Percentiles rank a stretch among this genome's conserved stretches.
Conservation (phyloP, 495 filamentous ascomycete species). For the Lindgomyces ingoldianus region DNA sequence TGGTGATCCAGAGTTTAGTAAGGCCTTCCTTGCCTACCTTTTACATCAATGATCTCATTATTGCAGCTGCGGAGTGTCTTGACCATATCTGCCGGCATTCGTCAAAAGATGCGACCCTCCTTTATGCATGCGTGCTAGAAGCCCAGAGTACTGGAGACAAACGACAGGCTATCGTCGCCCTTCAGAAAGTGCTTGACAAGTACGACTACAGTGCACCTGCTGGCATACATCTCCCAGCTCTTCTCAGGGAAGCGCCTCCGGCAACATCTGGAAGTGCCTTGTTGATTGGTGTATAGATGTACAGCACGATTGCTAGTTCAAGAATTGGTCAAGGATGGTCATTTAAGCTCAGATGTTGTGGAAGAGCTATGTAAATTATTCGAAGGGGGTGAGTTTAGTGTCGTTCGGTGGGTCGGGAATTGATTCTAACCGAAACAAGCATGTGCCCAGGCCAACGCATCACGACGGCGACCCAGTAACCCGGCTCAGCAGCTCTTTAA, state of each 20-base stretch:
- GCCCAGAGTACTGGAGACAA: slow-evolving; percentile 67
- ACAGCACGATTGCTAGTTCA: slow-evolving; percentile 61
- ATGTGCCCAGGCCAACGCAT: slow-evolving; percentile 48
- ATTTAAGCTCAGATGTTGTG: background rate
- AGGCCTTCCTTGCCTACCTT: slow-evolving; percentile 4
- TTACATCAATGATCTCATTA: slow-evolving; percentile 13
- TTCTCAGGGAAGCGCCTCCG: slow-evolving; percentile 55
- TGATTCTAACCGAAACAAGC: slow-evolving; percentile 39
- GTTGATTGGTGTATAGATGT: slow-evolving; percentile 41
- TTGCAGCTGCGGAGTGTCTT: slow-evolving; percentile 57
- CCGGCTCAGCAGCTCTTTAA: slow-evolving; percentile 53
- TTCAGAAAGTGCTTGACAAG: slow-evolving; percentile 61
- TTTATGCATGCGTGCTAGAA: slow-evolving; percentile 77
- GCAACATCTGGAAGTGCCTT: background rate
- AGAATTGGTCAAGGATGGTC: slow-evolving; percentile 47
- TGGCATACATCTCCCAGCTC: slow-evolving; percentile 64
- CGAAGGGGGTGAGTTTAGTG: slow-evolving; percentile 55
- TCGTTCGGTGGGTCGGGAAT: background rate
- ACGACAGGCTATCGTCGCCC: slow-evolving; percentile 54
- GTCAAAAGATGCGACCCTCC: slow-evolving; percentile 57
- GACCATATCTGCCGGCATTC: slow-evolving; percentile 52
- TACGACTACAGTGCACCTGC: slow-evolving; percentile 53
- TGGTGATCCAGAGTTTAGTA: slow-evolving; percentile 58
- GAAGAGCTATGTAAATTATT: slow-evolving; percentile 62
- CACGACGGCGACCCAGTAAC: slow-evolving; percentile 37